Conservation (phyloP, 495 filamentous ascomycete species). For the Polyplosphaeria fusca region DNA sequence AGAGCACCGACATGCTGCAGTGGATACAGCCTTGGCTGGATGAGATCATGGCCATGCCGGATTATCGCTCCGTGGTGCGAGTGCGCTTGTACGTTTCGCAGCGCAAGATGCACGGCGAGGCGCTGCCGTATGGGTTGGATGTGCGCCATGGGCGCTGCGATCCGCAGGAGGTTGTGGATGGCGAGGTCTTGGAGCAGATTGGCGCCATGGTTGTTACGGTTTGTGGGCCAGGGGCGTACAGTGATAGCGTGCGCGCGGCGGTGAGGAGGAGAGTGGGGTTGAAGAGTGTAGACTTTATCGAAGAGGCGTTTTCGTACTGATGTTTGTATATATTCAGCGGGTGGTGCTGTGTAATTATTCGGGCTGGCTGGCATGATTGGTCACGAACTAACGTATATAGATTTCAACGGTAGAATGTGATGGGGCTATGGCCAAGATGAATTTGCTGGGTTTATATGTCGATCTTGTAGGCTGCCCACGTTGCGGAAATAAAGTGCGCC, state of each 20-base stretch:
- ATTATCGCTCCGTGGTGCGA: neutral
- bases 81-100: constrained; percentile 4
- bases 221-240: constrained; percentile 17
- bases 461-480: too few relatives aligned
- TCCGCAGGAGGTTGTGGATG: constrained; percentile 5
- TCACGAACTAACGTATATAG: too few relatives aligned
- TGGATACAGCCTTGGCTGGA: constrained; percentile 15
- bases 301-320: constrained; percentile 27
- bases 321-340: neutral
- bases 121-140: neutral
- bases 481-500: too few relatives aligned
- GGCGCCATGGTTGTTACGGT: constrained; percentile 24
- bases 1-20: constrained; percentile 6
- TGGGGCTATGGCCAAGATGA: too few relatives aligned
- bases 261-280: neutral
- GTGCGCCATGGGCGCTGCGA: constrained; percentile 6
- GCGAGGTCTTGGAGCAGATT: constrained; percentile 1
- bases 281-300: constrained; percentile 9
- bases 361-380: too few relatives aligned
- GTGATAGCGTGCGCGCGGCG: constrained; percentile 14
- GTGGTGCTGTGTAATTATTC: neutral
- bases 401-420: too few relatives aligned
- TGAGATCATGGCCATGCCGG: constrained; percentile 1
- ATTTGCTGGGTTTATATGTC: too few relatives aligned
- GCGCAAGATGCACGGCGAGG: neutral